Conservation (phyloP, 2,329 filamentous ascomycete species). For the Colletotrichum simmondsii region DNA sequence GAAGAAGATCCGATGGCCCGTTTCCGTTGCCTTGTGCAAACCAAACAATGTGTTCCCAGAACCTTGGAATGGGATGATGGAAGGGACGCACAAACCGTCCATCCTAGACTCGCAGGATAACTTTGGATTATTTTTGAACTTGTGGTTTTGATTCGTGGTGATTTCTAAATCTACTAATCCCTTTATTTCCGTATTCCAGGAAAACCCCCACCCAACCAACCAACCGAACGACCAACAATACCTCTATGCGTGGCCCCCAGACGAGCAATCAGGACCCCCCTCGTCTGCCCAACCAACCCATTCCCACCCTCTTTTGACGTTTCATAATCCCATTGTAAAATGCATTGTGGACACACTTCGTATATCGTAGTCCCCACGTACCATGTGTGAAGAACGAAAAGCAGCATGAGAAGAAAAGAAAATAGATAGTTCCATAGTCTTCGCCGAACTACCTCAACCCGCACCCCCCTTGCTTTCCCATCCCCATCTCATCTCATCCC, state of each 20-base stretch:
- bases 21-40: neutral
- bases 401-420: neutral
- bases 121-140: neutral
- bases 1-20: neutral
- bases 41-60: no score
- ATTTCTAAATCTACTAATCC: neutral
- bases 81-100: neutral
- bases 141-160: neutral
- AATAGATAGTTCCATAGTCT: neutral
- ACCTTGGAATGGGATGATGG: neutral
- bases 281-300: neutral
- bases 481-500: no score
- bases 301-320: neutral
- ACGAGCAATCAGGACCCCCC: neutral
- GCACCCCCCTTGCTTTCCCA: neutral
- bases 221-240: neutral
- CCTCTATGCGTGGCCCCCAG: neutral
- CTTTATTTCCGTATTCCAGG: neutral
- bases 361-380: neutral
- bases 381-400: neutral
- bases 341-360: slow-evolving; percentile 1
- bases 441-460: neutral
- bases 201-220: neutral
- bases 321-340: neutral
- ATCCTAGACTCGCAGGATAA: no score